These are phyloP conservation scores for Aspergillus nomiae DNA, from an alignment of 2,329 filamentous ascomycete species.

Conservation along the genomic window DNA sequence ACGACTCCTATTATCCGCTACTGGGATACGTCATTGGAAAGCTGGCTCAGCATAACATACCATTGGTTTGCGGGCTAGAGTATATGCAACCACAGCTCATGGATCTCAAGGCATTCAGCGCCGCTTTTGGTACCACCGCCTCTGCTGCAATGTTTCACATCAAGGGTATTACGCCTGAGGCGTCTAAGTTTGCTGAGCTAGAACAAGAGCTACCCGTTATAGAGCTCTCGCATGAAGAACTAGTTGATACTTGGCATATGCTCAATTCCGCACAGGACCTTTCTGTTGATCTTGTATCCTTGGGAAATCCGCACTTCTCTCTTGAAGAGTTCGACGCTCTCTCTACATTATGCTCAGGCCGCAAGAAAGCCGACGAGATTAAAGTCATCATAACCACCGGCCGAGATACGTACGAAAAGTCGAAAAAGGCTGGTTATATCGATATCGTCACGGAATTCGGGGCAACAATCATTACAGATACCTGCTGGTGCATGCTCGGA, in stretches of 20 bases:
- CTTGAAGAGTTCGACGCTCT: conserved; percentile 39
- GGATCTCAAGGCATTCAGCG: conserved; percentile 48
- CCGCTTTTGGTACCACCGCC: conserved; percentile 47
- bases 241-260: conserved; percentile 16
- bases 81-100: conserved; percentile 20
- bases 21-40: conserved; percentile 43
- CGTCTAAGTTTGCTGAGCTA: conserved; percentile 16
- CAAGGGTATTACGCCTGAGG: conserved; percentile 43
- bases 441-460: conserved; percentile 40
- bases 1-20: conserved; percentile 44
- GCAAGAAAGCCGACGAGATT: conserved; percentile 21
- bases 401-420: conserved; percentile 21
- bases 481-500: conserved; percentile 52
- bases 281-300: conserved; percentile 42
- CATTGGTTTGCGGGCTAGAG: conserved; percentile 41
- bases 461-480: conserved; percentile 46
- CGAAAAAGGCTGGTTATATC: conserved; percentile 32
- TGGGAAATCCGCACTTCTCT: conserved; percentile 52
- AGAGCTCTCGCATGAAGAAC: conserved; percentile 6
- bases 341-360: conserved; percentile 29
- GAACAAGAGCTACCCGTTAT: conserved; percentile 6
- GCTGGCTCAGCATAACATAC: conserved; percentile 34
- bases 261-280: conserved; percentile 22
- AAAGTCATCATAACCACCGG: conserved; percentile 26
- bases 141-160: conserved; percentile 51